These are phyloP conservation scores for Leishmania tarentolae DNA, from an alignment of 208 protist genomes.

Conservation along the genomic window DNA sequence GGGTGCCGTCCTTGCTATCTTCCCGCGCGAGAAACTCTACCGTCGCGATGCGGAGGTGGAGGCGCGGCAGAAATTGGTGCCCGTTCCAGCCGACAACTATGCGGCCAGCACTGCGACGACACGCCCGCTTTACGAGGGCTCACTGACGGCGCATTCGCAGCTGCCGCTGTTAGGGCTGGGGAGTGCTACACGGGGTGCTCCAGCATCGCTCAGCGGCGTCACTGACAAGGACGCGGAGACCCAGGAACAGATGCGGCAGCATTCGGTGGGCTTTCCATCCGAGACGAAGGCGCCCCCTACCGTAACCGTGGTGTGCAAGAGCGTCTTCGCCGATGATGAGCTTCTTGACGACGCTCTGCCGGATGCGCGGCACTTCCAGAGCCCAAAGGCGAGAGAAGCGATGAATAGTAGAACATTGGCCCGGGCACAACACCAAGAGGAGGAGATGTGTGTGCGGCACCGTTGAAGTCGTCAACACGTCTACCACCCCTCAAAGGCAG, in stretches of 20 bases:
- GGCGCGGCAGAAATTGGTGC: conserved; percentile 9
- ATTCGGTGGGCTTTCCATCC: background rate
- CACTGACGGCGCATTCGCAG: background rate
- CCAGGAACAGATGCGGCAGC: background rate
- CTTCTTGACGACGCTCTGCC: background rate
- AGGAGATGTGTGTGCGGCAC: background rate
- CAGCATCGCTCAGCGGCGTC: background rate
- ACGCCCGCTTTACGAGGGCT: background rate
- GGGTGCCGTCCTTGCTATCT: conserved; percentile 44
- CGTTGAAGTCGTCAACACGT: background rate
- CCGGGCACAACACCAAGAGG: conserved; percentile 6
- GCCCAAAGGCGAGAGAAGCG: conserved; percentile 3
- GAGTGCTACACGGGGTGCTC: background rate
- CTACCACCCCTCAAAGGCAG: background rate
- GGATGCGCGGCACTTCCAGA: background rate
- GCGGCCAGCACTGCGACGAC: background rate
- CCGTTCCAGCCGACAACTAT: background rate
- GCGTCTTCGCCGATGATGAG: conserved; percentile 10
- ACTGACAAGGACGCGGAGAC: background rate
- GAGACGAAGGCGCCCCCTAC: background rate
- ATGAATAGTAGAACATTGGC: conserved; percentile 19
- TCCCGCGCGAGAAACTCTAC: conserved; percentile 57
- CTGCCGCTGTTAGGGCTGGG: background rate
- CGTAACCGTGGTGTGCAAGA: background rate
- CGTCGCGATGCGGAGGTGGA: conserved; percentile 45